Evolutionary conservation across 805 yeast genomes (phyloP).

Genomic region (Kazachstania viticola): DNA sequence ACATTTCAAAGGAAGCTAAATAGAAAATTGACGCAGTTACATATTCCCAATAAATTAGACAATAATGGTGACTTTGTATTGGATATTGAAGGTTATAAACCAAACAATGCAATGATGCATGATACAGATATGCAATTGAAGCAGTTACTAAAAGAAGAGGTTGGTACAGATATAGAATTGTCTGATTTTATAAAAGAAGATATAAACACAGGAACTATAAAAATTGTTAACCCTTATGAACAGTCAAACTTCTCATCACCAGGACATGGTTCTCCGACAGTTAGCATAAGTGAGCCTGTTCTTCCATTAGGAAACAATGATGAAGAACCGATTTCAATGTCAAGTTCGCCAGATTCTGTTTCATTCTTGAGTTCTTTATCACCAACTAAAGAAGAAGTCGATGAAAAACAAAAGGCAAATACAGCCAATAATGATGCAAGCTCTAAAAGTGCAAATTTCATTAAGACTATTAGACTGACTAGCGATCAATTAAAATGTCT

Average conservation of each 20-base stretch:
- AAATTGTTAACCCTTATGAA: slow-evolving; percentile 35
- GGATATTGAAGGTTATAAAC: slow-evolving; percentile 94
- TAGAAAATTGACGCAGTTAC: slow-evolving; percentile 50
- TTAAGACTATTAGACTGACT: slow-evolving; percentile 81
- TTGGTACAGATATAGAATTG: slow-evolving; percentile 42
- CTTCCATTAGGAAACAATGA: neutral
- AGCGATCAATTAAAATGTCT: slow-evolving; percentile 76
- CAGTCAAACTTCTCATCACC: slow-evolving; percentile 7
- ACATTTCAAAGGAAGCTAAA: slow-evolving; percentile 37
- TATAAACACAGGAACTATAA: slow-evolving; percentile 53
- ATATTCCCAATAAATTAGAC: slow-evolving; percentile 80
- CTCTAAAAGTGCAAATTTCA: slow-evolving; percentile 32
- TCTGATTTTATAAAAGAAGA: slow-evolving; percentile 42
- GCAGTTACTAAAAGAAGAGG: slow-evolving; percentile 65
- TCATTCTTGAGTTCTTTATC: neutral
- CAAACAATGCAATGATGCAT: slow-evolving; percentile 65
- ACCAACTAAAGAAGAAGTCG: neutral
- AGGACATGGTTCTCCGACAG: slow-evolving; percentile 16
- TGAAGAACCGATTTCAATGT: neutral
- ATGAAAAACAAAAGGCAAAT: no score
- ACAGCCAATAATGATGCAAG: neutral
- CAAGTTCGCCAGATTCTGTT: neutral
- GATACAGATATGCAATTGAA: slow-evolving; percentile 67
- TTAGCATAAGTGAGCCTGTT: slow-evolving; percentile 9
- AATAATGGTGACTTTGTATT: slow-evolving; percentile 81